Evolutionary conservation across 192 early-diverging fungal species (phyloP).

Genomic region (Mortierella antarctica): DNA sequence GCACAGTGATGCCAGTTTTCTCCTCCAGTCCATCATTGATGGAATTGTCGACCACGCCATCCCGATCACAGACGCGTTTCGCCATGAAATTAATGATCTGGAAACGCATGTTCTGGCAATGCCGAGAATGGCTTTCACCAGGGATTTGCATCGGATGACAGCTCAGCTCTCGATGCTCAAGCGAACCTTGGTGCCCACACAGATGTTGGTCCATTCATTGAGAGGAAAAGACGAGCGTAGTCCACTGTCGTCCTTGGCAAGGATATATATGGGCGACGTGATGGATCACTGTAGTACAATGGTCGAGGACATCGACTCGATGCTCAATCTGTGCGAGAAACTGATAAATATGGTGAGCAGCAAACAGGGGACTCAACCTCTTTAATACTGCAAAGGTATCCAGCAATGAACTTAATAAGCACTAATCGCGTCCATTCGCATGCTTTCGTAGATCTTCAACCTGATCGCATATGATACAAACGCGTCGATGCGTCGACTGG

Average conservation of each 20-base stretch:
- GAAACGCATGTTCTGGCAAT: constrained; percentile 51
- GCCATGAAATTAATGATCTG: constrained; percentile 55
- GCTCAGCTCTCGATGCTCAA: constrained; percentile 57
- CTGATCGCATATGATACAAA: constrained; percentile 59
- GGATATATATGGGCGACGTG: constrained; percentile 62
- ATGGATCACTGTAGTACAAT: constrained; percentile 62
- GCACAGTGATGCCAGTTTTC: constrained; percentile 53
- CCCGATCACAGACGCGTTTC: constrained; percentile 56
- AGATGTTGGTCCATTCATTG: constrained; percentile 53
- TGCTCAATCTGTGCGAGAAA: constrained; percentile 54
- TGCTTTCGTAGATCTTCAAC: constrained; percentile 54
- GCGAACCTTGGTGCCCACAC: constrained; percentile 58
- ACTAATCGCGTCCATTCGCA: too few species aligned
- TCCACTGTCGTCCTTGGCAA: constrained; percentile 40
- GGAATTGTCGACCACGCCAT: constrained; percentile 60
- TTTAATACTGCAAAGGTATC: too few species aligned
- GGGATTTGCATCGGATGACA: constrained; percentile 57
- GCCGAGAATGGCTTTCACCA: constrained; percentile 54
- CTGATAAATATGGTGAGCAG: constrained; percentile 59
- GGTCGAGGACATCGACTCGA: constrained; percentile 60
- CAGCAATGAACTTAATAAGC: too few species aligned
- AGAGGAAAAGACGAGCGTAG: constrained; percentile 42
- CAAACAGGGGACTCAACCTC: not conserved
- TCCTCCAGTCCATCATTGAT: constrained; percentile 59
- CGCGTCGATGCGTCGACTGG: constrained; percentile 51